Conservation (phyloP, 2,329 filamentous ascomycete genomes). For the Phaeosphaeria sp. region DNA sequence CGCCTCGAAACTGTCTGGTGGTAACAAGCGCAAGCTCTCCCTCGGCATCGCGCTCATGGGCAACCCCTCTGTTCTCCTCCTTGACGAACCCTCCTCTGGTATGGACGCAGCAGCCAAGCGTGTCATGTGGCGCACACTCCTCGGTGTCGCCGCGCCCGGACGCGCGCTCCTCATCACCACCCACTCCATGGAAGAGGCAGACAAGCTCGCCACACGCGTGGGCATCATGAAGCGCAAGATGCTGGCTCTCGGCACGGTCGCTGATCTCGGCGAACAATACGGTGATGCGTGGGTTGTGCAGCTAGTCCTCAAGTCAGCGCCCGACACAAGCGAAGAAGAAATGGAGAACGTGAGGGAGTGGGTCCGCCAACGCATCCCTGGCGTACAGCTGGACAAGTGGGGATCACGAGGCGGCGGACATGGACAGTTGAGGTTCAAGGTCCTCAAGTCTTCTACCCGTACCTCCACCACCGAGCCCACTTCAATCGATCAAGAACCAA, state of each 20-base stretch:
- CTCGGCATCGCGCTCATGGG: constrained; percentile 92
- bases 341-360: constrained; percentile 71
- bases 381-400: constrained; percentile 62
- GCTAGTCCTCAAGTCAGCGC: constrained; percentile 75
- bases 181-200: constrained; percentile 94
- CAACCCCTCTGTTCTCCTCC: constrained; percentile 83
- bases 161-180: constrained; percentile 88
- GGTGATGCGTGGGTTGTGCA: constrained; percentile 84
- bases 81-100: constrained; percentile 88
- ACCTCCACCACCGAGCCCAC: neutral
- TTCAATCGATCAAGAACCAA: constrained; percentile 13
- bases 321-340: constrained; percentile 72
- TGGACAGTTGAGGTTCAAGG: constrained; percentile 84
- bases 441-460: constrained; percentile 61
- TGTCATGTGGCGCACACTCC: constrained; percentile 89
- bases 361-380: constrained; percentile 67
- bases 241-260: constrained; percentile 81
- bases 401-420: constrained; percentile 76
- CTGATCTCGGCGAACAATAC: constrained; percentile 74
- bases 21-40: constrained; percentile 91
- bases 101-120: constrained; percentile 91
- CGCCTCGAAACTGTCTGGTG: constrained; percentile 81
- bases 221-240: constrained; percentile 87
- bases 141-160: constrained; percentile 70
- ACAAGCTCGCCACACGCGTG: constrained; percentile 81